Evolutionary conservation across 2,329 filamentous ascomycete genomes (phyloP).

Genomic region (Achaetomium macrosporum): DNA sequence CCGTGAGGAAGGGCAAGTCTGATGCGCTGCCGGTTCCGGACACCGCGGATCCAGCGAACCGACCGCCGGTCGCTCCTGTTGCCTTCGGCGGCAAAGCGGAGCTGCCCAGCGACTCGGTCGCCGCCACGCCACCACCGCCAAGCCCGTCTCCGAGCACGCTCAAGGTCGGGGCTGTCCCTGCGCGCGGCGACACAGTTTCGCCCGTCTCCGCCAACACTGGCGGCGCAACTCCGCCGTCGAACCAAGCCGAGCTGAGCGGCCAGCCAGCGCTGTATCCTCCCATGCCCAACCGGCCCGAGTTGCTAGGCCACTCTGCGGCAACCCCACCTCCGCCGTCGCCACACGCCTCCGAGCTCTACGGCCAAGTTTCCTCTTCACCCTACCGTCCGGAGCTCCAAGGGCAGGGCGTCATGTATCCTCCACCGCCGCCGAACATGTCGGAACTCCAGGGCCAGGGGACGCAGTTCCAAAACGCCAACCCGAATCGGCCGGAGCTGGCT

Average conservation of each 20-base stretch:
- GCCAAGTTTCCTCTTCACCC: constrained; percentile 9
- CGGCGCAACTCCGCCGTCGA: constrained; percentile 7
- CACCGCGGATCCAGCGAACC: constrained; percentile 10
- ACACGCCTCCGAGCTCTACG: constrained; percentile 17
- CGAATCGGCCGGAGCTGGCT: constrained; percentile 15
- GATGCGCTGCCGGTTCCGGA: constrained; percentile 7
- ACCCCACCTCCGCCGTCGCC: constrained; percentile 15
- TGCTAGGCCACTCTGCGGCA: constrained; percentile 18
- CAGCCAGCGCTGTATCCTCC: constrained; percentile 10
- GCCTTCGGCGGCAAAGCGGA: constrained; percentile 27
- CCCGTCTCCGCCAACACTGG: constrained; percentile 26
- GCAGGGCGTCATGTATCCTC: constrained; percentile 8
- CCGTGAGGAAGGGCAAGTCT: constrained; percentile 22
- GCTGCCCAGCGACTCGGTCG: constrained; percentile 15
- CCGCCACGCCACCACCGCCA: constrained; percentile 21
- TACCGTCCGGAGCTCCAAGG: constrained; percentile 16
- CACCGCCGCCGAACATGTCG: neutral
- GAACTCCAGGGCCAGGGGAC: constrained; percentile 22
- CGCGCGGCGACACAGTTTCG: constrained; percentile 24
- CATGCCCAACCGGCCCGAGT: constrained; percentile 18
- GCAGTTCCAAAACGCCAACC: constrained; percentile 13
- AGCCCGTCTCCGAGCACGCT: constrained; percentile 29
- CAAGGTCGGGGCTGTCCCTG: constrained; percentile 17
- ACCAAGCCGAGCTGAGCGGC: constrained; percentile 27
- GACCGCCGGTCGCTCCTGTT: constrained; percentile 11